Percentiles rank a stretch among this genome's conserved stretches.
These are phyloP conservation scores for Kwoniella bestiolae DNA, from an alignment of 768 basidiomycete species.

Conservation along the genomic window DNA sequence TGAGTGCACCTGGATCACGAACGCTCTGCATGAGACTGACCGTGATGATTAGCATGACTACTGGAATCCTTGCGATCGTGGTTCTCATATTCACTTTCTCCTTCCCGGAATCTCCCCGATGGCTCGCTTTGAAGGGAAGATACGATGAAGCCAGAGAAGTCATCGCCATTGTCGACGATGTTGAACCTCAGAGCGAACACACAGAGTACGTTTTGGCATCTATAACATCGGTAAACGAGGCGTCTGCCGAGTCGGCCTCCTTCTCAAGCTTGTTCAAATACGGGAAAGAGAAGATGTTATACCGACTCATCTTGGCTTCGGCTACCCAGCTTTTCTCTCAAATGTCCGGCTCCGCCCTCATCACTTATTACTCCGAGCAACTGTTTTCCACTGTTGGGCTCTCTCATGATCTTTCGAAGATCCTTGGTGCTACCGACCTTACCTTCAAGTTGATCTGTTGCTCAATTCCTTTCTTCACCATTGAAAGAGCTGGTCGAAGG, in stretches of 20 bases:
- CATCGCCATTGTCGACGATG: constrained; percentile 26
- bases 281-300: constrained; percentile 32
- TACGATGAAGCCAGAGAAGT: constrained; percentile 29
- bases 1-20: constrained; percentile 13
- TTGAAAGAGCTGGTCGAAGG: constrained; percentile 31
- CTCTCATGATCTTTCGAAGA: constrained; percentile 23
- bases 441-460: constrained; percentile 36
- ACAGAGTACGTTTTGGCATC: constrained; percentile 11
- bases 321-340: constrained; percentile 30
- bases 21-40: not conserved
- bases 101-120: constrained; percentile 52
- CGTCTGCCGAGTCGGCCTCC: constrained; percentile 23
- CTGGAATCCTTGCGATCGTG: constrained; percentile 33
- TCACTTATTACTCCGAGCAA: constrained; percentile 37
- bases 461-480: constrained; percentile 35
- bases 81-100: constrained; percentile 27
- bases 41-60: constrained; percentile 24
- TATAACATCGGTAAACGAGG: constrained; percentile 21
- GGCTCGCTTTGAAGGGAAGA: constrained; percentile 55
- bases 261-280: constrained; percentile 32
- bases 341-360: constrained; percentile 32
- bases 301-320: constrained; percentile 31
- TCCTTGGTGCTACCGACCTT: constrained; percentile 29
- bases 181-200: constrained; percentile 19
- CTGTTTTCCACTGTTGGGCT: constrained; percentile 35